phyloP scores from a whole-genome alignment of 2,329 filamentous ascomycete genomes.

The Volutella citrinella region DNA sequence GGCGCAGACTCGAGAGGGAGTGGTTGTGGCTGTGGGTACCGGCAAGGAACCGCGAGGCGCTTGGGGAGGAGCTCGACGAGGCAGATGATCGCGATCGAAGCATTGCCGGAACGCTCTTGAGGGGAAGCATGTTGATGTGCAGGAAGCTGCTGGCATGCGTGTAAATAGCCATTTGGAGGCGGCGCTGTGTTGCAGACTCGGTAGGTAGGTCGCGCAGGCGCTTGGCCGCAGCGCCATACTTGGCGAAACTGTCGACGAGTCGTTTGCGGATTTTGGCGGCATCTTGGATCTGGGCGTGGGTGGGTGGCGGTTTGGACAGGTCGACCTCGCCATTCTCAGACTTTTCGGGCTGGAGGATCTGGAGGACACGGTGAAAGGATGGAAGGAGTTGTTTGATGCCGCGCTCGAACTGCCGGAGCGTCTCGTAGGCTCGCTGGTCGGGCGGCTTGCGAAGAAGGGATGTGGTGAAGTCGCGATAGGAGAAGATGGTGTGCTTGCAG shows the following conservation, averaged over 20 bases:
- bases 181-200: slow-evolving; percentile 66
- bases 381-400: slow-evolving; percentile 81
- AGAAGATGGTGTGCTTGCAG: slow-evolving; percentile 64
- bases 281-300: slow-evolving; percentile 71
- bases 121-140: slow-evolving; percentile 84
- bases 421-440: slow-evolving; percentile 78
- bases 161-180: slow-evolving; percentile 78
- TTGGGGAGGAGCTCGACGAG: slow-evolving; percentile 23
- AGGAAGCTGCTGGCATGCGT: slow-evolving; percentile 79
- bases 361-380: slow-evolving; percentile 75
- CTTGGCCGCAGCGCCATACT: slow-evolving; percentile 80
- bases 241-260: slow-evolving; percentile 82
- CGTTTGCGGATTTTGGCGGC: slow-evolving; percentile 87
- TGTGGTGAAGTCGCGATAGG: slow-evolving; percentile 72
- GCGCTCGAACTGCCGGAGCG: slow-evolving; percentile 80
- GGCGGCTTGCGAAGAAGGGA: slow-evolving; percentile 66
- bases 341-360: slow-evolving; percentile 61
- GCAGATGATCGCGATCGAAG: slow-evolving; percentile 46
- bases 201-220: slow-evolving; percentile 78
- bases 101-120: slow-evolving; percentile 71
- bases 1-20: slow-evolving; percentile 39
- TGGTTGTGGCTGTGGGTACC: slow-evolving; percentile 24
- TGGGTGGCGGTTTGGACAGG: slow-evolving; percentile 42
- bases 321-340: slow-evolving; percentile 36
- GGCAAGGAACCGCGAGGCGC: slow-evolving; percentile 30